These are phyloP conservation scores for Boletellus emodensis DNA, from an alignment of 768 basidiomycete genomes.

Conservation along the genomic window DNA sequence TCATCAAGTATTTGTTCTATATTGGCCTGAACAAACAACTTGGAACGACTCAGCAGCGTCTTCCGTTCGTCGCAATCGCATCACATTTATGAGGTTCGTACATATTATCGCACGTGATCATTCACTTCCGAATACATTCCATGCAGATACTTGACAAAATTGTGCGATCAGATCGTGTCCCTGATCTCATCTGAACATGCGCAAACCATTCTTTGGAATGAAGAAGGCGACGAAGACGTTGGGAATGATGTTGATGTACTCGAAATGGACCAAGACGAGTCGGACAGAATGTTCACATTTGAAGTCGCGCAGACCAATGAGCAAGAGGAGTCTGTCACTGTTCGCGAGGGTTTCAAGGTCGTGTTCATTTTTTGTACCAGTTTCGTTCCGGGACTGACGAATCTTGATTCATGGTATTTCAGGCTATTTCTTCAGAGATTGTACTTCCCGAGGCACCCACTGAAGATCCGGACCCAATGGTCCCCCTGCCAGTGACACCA, in stretches of 20 bases:
- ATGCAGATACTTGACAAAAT: slow-evolving; percentile 54
- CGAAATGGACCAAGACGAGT: slow-evolving; percentile 38
- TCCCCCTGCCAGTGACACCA: slow-evolving; percentile 16
- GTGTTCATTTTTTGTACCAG: background rate
- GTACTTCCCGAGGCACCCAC: slow-evolving; percentile 2
- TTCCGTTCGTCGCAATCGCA: slow-evolving; percentile 47
- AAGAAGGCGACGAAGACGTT: slow-evolving; percentile 29
- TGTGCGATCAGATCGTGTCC: slow-evolving; percentile 52
- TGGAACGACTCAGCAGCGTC: slow-evolving; percentile 50
- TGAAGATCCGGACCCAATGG: slow-evolving; percentile 3
- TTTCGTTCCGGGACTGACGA: background rate
- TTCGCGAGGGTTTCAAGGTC: slow-evolving; percentile 46
- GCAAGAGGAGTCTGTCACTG: slow-evolving; percentile 47
- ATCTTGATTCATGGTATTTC: background rate
- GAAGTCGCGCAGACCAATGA: slow-evolving; percentile 53
- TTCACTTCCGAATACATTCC: background rate
- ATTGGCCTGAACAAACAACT: slow-evolving; percentile 60
- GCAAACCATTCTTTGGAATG: slow-evolving; percentile 41
- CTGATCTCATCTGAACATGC: slow-evolving; percentile 49
- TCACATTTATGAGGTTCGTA: slow-evolving; percentile 58
- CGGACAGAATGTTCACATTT: slow-evolving; percentile 49
- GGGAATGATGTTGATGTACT: slow-evolving; percentile 20
- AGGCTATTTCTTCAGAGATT: slow-evolving; percentile 16
- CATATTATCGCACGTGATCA: background rate
- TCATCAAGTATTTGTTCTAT: slow-evolving; percentile 44